phyloP scores from a whole-genome alignment of 495 filamentous ascomycete species.

The Trichoderma erinaceum region DNA sequence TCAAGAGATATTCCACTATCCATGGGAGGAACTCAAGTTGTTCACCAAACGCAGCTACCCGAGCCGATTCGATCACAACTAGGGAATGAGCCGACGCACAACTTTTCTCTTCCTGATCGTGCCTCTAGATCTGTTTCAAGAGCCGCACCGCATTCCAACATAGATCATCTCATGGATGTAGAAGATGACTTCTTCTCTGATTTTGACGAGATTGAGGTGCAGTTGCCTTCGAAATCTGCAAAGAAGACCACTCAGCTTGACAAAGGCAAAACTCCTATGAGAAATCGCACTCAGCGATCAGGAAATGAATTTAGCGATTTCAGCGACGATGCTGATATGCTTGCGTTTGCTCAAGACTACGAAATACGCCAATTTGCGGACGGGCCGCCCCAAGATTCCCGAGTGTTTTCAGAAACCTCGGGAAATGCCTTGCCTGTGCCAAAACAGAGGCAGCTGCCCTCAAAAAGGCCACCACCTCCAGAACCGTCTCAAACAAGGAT shows the following conservation, averaged over 20 bases:
- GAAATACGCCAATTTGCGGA: conserved; percentile 39
- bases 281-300: conserved; percentile 8
- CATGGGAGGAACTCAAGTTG: conserved; percentile 32
- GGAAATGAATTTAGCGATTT: conserved; percentile 58
- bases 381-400: conserved; percentile 19
- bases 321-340: conserved; percentile 64
- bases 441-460: not conserved
- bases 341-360: conserved; percentile 53
- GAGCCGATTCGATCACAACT: not conserved
- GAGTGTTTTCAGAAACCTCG: conserved; percentile 16
- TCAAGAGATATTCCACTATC: not conserved
- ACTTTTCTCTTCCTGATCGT: not conserved
- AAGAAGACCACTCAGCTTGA: conserved; percentile 23
- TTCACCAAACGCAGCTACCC: conserved; percentile 43
- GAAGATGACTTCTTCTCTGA: conserved; percentile 21
- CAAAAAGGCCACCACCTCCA: not conserved
- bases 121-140: not conserved
- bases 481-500: conserved; percentile 22
- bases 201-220: conserved; percentile 15
- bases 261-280: conserved; percentile 15
- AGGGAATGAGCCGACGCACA: not conserved
- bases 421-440: conserved; percentile 8
- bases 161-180: not conserved
- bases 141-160: not conserved
- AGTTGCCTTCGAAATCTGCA: conserved; percentile 3